Conservation (phyloP, 2,329 filamentous ascomycete species). For the Ramichloridium luteum region DNA sequence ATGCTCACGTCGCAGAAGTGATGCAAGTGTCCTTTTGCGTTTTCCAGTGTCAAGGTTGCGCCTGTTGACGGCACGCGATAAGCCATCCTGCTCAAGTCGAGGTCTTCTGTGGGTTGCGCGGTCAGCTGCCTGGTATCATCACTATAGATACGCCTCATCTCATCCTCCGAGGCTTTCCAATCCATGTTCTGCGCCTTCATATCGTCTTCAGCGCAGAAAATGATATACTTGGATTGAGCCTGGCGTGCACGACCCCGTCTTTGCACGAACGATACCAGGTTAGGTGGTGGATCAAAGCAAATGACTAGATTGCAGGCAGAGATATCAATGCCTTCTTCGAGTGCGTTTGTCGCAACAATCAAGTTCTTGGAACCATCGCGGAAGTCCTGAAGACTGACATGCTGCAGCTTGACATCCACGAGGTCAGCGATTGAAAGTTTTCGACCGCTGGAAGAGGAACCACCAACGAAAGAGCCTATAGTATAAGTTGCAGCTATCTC, state of each 20-base stretch:
- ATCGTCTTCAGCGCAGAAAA: constrained; percentile 36
- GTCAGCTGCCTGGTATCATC: constrained; percentile 44
- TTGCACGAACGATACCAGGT: constrained; percentile 54
- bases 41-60: constrained; percentile 59
- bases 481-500: constrained; percentile 24
- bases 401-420: constrained; percentile 35
- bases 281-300: constrained; percentile 50
- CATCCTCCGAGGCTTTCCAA: constrained; percentile 56
- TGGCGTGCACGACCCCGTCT: constrained; percentile 51
- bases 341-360: constrained; percentile 45
- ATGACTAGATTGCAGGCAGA: constrained; percentile 50
- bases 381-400: constrained; percentile 43
- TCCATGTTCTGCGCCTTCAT: constrained; percentile 27
- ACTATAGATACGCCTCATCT: constrained; percentile 61
- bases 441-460: constrained; percentile 30
- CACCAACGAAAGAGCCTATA: constrained; percentile 42
- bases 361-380: constrained; percentile 41
- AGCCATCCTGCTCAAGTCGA: constrained; percentile 29
- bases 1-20: constrained; percentile 60
- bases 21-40: constrained; percentile 62
- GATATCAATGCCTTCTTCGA: constrained; percentile 51
- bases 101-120: constrained; percentile 37
- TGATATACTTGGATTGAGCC: constrained; percentile 38
- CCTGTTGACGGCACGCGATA: constrained; percentile 37
- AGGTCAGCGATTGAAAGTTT: constrained; percentile 39